These are phyloP conservation scores for Rhizopogon roseolus DNA, from an alignment of 768 basidiomycete species.

Conservation along the genomic window DNA sequence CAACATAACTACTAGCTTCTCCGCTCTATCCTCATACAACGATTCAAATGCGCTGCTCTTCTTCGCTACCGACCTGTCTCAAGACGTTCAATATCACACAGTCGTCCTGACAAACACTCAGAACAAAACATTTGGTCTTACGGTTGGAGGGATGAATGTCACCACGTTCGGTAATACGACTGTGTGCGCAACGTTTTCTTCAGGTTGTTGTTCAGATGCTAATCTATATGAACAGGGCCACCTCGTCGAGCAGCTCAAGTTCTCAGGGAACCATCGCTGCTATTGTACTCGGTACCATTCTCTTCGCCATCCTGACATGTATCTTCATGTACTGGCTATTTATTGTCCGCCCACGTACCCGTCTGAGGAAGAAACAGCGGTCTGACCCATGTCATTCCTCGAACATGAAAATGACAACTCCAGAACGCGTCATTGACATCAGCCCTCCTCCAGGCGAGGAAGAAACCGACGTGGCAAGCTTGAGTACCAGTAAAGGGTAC, in stretches of 20 bases:
- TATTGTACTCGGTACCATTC: constrained; percentile 49
- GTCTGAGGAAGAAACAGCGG: constrained; percentile 17
- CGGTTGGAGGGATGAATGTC: constrained; percentile 45
- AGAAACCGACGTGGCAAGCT: constrained; percentile 17
- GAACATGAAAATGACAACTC: constrained; percentile 1
- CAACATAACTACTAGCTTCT: constrained; percentile 41
- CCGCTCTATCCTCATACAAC: constrained; percentile 49
- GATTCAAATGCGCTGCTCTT: constrained; percentile 54
- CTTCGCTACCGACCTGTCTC: constrained; percentile 57
- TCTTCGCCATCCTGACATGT: constrained; percentile 44
- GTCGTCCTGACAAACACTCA: constrained; percentile 55
- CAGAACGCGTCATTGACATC: constrained; percentile 7
- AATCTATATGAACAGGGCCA: constrained; percentile 12
- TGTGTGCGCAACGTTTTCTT: constrained; percentile 20
- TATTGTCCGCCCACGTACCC: constrained; percentile 43
- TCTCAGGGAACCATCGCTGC: constrained; percentile 63
- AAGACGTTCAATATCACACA: constrained; percentile 36
- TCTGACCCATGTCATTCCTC: not conserved
- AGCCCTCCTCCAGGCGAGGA: constrained; percentile 16
- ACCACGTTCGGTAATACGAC: constrained; percentile 35
- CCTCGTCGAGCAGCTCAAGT: constrained; percentile 21
- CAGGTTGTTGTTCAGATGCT: not conserved
- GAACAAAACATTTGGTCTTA: constrained; percentile 44
- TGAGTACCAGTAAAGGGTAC: constrained; percentile 28
- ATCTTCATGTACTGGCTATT: constrained; percentile 39